Base-by-base conservation (phyloP, 2,329 filamentous ascomycete species). In the Sarocladium kiliense region DNA sequence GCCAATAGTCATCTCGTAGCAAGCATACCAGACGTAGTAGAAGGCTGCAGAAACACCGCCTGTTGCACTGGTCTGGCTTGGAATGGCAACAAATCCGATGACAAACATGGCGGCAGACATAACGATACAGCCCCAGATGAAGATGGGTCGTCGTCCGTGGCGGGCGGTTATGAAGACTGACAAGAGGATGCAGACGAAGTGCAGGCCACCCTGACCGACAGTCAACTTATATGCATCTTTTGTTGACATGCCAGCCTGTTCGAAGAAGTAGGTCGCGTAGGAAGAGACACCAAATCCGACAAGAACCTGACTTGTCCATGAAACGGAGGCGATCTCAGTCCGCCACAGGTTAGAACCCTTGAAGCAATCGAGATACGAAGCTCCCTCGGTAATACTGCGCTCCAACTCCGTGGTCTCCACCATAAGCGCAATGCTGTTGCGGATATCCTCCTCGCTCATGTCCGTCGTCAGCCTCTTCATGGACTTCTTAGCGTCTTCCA, bases 391-490 rank as follows among this genome's bases (percentile, higher is more conserved):
- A 1, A 56, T 37, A 1, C 37, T 27, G 21, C 26, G 25, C 39
- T 41, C 34, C 26, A 32, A 21, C 36, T 42, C 65, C 4, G 71
- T 74, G 53, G 71, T 66, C 19, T 69, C 61, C 61, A 74, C 72
- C 62, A 70, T 65, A 44, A 67, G 66, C 25, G 72, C 56, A 0
- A 87, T 90, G 68, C 91, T 86, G 25, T 57, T 45, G 1, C 63
- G 58, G 25, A 68, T 67, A 23, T 63, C 56, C 55, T 69, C 62
- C 42, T 64, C 59, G 26, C 67, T 67, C 25, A 62, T 56, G 56
- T 70, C 61, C 47, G 80, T 82, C 2, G 83, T 86, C 18, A 88
- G 72, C 2, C 83, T 79, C 37, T 82, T 73, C n/a, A 88, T 74
- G 1, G 83, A 73, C n/a, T 50, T 30, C 23, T 57, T 47, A 3